phyloP scores from a whole-genome alignment of 2,329 filamentous ascomycete genomes.

The Trichocomaceae sp. region DNA sequence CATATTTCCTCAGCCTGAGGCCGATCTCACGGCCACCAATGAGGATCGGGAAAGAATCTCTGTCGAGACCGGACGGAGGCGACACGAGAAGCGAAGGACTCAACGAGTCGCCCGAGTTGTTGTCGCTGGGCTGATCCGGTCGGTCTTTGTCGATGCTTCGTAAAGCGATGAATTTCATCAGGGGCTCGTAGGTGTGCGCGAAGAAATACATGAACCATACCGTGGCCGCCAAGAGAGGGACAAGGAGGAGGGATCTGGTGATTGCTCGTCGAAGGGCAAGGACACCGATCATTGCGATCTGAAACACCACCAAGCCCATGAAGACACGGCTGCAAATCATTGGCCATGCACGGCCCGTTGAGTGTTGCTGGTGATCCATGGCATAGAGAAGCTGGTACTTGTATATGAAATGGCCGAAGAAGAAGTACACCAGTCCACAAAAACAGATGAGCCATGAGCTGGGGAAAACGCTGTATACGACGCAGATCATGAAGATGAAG shows the following conservation, averaged over 20 bases:
- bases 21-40: constrained; percentile 36
- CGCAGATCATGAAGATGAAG: constrained; percentile 87
- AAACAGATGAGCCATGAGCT: constrained; percentile 74
- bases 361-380: constrained; percentile 91
- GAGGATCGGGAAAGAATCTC: constrained; percentile 36
- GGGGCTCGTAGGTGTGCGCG: constrained; percentile 69
- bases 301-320: constrained; percentile 78
- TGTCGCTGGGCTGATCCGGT: constrained; percentile 29
- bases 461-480: constrained; percentile 85
- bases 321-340: constrained; percentile 94
- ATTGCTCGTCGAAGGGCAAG: constrained; percentile 70
- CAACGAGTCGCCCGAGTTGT: constrained; percentile 27
- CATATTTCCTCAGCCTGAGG: constrained; percentile 39
- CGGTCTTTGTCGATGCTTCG: constrained; percentile 68
- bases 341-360: constrained; percentile 87
- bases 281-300: constrained; percentile 82
- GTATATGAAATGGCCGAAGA: constrained; percentile 77
- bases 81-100: constrained; percentile 33
- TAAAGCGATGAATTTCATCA: constrained; percentile 88
- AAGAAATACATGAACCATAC: constrained; percentile 88
- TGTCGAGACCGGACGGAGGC: constrained; percentile 38
- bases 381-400: constrained; percentile 97
- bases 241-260: constrained; percentile 62
- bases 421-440: constrained; percentile 59
- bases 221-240: constrained; percentile 71